phyloP scores from a whole-genome alignment of 2,329 filamentous ascomycete genomes.

The Ophiostoma novo-ulmi region DNA sequence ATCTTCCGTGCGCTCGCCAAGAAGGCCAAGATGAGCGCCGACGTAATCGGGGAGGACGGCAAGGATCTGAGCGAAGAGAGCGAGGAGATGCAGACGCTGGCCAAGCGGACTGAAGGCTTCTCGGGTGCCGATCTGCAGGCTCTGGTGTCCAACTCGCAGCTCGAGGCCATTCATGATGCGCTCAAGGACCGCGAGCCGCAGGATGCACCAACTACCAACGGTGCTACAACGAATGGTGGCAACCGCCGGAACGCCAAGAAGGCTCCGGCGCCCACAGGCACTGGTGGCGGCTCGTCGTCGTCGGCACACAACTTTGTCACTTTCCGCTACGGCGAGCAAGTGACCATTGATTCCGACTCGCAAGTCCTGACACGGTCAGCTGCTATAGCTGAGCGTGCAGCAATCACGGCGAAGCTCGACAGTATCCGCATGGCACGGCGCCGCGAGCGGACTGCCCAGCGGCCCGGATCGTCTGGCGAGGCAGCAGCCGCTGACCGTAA shows the following conservation, averaged over 20 bases:
- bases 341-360: conserved; percentile 37
- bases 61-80: conserved; percentile 33
- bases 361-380: conserved; percentile 43
- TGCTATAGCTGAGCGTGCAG: conserved; percentile 67
- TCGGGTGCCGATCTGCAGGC: conserved; percentile 93
- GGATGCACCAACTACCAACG: conserved; percentile 30
- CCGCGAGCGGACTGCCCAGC: conserved; percentile 46
- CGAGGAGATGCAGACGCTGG: conserved; percentile 62
- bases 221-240: conserved; percentile 30
- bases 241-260: conserved; percentile 13
- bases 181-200: conserved; percentile 55
- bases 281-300: conserved; percentile 23
- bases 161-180: conserved; percentile 94
- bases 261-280: neutral
- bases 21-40: conserved; percentile 65
- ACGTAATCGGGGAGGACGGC: conserved; percentile 55
- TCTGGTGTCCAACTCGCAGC: conserved; percentile 89
- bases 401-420: conserved; percentile 75
- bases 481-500: conserved; percentile 24
- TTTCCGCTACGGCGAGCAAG: conserved; percentile 69
- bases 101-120: conserved; percentile 76
- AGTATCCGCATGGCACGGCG: conserved; percentile 68
- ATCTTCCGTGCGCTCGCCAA: conserved; percentile 79
- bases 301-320: conserved; percentile 62
- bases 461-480: conserved; percentile 24